Evolutionary conservation across 495 filamentous ascomycete genomes (phyloP).

Genomic region (Neurospora sp.): DNA sequence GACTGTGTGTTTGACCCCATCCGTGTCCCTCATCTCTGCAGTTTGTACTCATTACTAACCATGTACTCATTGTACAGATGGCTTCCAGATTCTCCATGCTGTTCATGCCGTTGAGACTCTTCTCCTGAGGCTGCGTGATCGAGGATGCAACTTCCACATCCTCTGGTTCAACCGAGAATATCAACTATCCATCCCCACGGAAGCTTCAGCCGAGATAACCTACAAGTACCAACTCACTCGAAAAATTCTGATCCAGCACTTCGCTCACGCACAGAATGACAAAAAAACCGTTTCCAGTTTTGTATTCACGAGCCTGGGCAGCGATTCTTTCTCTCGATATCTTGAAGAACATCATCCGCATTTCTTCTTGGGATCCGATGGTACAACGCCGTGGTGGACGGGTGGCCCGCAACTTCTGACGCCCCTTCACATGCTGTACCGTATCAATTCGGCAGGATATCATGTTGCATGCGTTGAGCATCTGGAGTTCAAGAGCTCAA

Average conservation of each 20-base stretch:
- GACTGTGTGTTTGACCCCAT: slow-evolving; percentile 22
- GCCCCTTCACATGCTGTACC: slow-evolving; percentile 2
- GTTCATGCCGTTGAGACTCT: slow-evolving; percentile 57
- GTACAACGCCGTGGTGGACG: background rate
- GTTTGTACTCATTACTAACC: background rate
- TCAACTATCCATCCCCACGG: slow-evolving; percentile 35
- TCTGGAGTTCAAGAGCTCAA: slow-evolving; percentile 22
- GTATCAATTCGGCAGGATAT: slow-evolving; percentile 9
- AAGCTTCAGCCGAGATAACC: background rate
- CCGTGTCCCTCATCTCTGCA: background rate
- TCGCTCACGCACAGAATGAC: slow-evolving; percentile 18
- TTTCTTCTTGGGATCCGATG: slow-evolving; percentile 59
- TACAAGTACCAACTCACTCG: slow-evolving; percentile 52
- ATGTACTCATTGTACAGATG: slow-evolving; percentile 21
- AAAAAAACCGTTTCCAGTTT: slow-evolving; percentile 5
- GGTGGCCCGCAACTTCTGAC: background rate
- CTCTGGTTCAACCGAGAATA: slow-evolving; percentile 52
- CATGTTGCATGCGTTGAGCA: slow-evolving; percentile 19
- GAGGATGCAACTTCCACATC: slow-evolving; percentile 59
- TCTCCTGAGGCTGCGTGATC: slow-evolving; percentile 43
- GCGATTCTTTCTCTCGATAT: slow-evolving; percentile 42
- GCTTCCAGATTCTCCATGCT: slow-evolving; percentile 64
- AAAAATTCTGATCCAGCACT: slow-evolving; percentile 52
- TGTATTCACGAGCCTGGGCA: slow-evolving; percentile 22
- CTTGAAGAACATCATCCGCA: slow-evolving; percentile 41